Percentiles rank a stretch among this genome's conserved stretches.
Evolutionary conservation across 768 basidiomycete genomes (phyloP).

Genomic region (Hygrophoropsis aurantiaca): DNA sequence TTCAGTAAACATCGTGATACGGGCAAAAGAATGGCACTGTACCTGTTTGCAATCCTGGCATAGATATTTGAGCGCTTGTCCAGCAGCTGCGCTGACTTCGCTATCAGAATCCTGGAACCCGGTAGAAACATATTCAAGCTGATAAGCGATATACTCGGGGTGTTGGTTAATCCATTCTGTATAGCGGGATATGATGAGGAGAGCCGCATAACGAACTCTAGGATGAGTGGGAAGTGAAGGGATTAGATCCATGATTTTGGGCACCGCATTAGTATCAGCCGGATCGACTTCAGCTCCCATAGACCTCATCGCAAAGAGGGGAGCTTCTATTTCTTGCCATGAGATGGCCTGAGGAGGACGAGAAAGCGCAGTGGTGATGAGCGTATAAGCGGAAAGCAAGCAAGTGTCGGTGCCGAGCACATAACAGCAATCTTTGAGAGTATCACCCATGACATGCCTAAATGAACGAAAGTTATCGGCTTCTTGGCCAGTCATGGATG

Average conservation of each 20-base stretch:
- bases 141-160: conserved; percentile 80
- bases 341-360: conserved; percentile 55
- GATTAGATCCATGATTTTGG: conserved; percentile 94
- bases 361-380: conserved; percentile 73
- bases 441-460: conserved; percentile 98
- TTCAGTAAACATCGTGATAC: conserved; percentile 8
- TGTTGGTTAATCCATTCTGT: conserved; percentile 95
- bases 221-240: conserved; percentile 89
- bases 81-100: conserved; percentile 91
- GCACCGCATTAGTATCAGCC: conserved; percentile 80
- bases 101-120: conserved; percentile 82
- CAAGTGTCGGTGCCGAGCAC: conserved; percentile 89
- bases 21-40: background rate
- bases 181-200: conserved; percentile 93
- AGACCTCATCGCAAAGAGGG: conserved; percentile 94
- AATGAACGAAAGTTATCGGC: conserved; percentile 93
- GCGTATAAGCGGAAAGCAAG: conserved; percentile 75
- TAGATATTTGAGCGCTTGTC: conserved; percentile 93
- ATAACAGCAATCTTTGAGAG: conserved; percentile 96
- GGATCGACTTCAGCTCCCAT: conserved; percentile 95
- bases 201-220: conserved; percentile 90
- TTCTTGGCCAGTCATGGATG: conserved; percentile 73
- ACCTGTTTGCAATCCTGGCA: conserved; percentile 96
- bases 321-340: conserved; percentile 98
- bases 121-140: conserved; percentile 87